Evolutionary conservation across 225 moss, liverwort and hornwort species (phyloP).

Genomic region (Marchantia polymorpha): DNA sequence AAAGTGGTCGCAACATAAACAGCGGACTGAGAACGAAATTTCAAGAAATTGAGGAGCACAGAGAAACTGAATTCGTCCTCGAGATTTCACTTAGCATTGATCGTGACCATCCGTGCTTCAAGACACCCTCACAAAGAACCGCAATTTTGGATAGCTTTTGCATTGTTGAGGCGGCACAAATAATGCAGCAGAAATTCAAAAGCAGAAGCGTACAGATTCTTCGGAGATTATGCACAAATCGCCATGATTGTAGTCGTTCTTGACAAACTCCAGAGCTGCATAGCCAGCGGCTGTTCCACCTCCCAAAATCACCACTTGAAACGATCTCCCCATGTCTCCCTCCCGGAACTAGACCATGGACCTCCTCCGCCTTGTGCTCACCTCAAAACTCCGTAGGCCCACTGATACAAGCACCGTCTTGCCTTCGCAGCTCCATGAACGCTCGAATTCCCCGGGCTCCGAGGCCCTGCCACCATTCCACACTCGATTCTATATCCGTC

Average conservation of each 20-base stretch:
- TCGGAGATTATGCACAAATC: constrained; percentile 87
- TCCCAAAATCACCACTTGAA: constrained; percentile 79
- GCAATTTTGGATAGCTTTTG: neutral
- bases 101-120: neutral
- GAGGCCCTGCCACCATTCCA: too few species aligned
- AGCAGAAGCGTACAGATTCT: constrained; percentile 56
- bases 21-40: too few species aligned
- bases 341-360: too few species aligned
- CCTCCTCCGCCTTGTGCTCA: too few species aligned
- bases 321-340: constrained; percentile 71
- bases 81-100: neutral
- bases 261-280: constrained; percentile 89
- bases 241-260: constrained; percentile 55
- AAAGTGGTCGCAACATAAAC: too few species aligned
- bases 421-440: too few species aligned
- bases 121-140: neutral
- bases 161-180: neutral
- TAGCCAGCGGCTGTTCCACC: constrained; percentile 95
- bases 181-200: too few species aligned
- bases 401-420: too few species aligned
- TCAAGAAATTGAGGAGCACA: neutral
- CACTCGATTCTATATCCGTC: too few species aligned
- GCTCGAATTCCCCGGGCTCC: too few species aligned
- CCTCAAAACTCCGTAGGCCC: too few species aligned
- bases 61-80: neutral